Evolutionary conservation across 2,329 filamentous ascomycete genomes (phyloP), one percentile per base, ranked within the genome.

Genomic region (Pseudonectria foliicola): DNA sequence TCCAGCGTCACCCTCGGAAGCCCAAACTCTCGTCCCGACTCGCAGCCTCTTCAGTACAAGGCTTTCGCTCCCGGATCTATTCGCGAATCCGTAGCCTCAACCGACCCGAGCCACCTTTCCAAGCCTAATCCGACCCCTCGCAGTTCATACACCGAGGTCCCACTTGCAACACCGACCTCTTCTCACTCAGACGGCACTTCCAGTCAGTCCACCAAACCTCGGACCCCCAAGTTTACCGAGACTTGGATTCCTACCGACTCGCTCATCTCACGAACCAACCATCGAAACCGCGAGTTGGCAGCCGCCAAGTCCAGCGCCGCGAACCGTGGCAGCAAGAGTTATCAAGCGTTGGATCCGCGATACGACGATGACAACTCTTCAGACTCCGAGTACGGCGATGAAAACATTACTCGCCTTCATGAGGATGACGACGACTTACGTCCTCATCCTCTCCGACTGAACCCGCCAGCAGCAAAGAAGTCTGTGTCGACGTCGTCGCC

Each of bases 1-100:
- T 85, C 80, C 3, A 70, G 73, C 10, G 71, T 73, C 23, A 77
- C 75, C 4, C 60, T 70, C 31, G 63, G 63, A 15, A 73, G 69
- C 26, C 66, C 67, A 32, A 68, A 76, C 44, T 77, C 77, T 0
- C 70, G 68, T 25, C 41, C 63, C 37, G 66, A 79, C 46, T 63
- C 77, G 10, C 71, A 76, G 8, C 68, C 67, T 43, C 64, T 73
- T 29, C 70, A 77, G 44, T 72, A 77, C 45, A 73, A 78, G 49
- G 59, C 71, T 40, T 44, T 57, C 2, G 62, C 64, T 0, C 50
- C 53, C 25, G 66, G 63, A 40, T 64, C 67, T 15, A 61, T 67
- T 2, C 61, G 66, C 31, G 64, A 63, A 45, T 68, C 62, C 2
- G 53, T 57, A 27, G 64, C 64, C 14, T 62, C 67, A 13, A 60